Conservation (phyloP, 1,284 basidiomycete genomes). For the Ceratobasidium sp. region DNA sequence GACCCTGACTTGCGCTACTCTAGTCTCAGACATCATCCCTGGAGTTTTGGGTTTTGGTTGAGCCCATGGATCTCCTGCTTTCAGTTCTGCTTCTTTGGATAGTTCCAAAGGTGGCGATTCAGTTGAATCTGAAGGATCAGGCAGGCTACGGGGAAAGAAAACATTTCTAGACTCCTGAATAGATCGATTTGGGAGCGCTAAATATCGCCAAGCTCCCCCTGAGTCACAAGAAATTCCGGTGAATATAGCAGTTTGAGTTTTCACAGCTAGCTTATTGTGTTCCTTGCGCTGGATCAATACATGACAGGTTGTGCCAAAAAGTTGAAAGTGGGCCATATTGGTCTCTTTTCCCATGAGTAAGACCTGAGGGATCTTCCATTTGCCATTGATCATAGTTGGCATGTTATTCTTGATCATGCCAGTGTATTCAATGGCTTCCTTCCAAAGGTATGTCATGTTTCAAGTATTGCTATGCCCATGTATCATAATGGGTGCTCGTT, state of each 20-base stretch:
- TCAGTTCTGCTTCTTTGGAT: background rate
- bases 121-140: background rate
- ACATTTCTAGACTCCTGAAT: slow-evolving; percentile 4
- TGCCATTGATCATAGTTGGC: background rate
- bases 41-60: no score
- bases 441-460: background rate
- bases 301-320: slow-evolving; percentile 3
- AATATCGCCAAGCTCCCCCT: slow-evolving; percentile 4
- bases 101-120: slow-evolving; percentile 6
- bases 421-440: background rate
- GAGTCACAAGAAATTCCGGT: background rate
- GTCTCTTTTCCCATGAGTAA: background rate
- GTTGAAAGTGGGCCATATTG: background rate
- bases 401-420: background rate
- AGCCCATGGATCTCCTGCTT: background rate
- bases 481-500: slow-evolving; percentile 8
- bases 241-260: slow-evolving; percentile 3
- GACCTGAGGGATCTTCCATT: background rate
- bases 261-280: background rate
- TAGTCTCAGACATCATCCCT: no score
- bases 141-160: background rate
- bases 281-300: slow-evolving; percentile 1
- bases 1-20: no score
- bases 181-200: no score
- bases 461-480: background rate